Base-by-base conservation (phyloP, 2,329 filamentous ascomycete species). In the Clonostachys sp. region DNA sequence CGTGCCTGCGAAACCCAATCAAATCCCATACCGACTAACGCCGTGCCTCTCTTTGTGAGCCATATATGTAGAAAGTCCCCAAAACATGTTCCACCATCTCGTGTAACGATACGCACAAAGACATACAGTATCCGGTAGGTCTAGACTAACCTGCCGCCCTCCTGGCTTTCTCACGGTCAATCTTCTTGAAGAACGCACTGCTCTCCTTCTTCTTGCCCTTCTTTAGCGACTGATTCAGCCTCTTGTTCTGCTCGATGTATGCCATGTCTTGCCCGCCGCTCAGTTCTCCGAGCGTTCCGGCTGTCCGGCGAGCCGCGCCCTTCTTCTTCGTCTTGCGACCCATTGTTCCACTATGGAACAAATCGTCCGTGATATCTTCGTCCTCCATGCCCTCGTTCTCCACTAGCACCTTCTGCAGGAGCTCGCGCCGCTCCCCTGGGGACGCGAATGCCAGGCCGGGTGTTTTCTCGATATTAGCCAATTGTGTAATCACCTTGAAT, bases 401-500 rank as follows among this genome's bases (percentile, higher is more conserved):
- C 8, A 97, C 79, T 54, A 96, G 81, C 4, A 97, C 90, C 57
- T 95, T 89, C 55, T 91, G 86, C 2, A 99, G 77, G 24, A 97
- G 77, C 64, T 96, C 91, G 42, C 90, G 85, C 5, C 91, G 84
- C 59, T 96, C 91, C 7, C 81, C 74, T 0, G 90, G 80, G 2
- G 89, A 89, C 3, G 81, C 81, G 62, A 95, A 97, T 3, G 86
- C 87, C 2, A 99, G 78, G 1, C 84, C 84, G 0, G 87, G 84
- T 46, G 92, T 86, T 50, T 89, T 81, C 51, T 96, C 89, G 53
- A 99, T 90, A 45, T 92, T 94, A 59, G 91, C 86, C 8, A 99
- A 77, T 60, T 95, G 90, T 0, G 94, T 99, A 63, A 99, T 99
- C 52, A 97, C 92, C 64, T 97, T 97, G 78, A 99, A 99, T 0